Percentiles rank a stretch among this genome's conserved stretches.
Evolutionary conservation across 2,329 filamentous ascomycete genomes (phyloP).

Genomic region (Juglanconis juglandina): DNA sequence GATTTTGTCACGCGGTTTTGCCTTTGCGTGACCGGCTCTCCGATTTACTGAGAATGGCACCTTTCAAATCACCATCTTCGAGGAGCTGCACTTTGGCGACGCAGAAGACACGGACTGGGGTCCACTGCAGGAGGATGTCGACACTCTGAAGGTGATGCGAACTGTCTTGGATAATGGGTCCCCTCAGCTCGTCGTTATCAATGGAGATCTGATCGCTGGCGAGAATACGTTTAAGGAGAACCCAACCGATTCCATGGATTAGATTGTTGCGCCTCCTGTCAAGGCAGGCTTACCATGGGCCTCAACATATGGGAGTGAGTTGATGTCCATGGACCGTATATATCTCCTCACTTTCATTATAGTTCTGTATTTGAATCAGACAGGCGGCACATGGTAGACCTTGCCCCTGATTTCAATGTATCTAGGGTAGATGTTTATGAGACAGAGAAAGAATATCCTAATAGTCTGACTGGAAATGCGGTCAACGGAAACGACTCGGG

Average conservation of each 20-base stretch:
- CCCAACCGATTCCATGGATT: constrained; percentile 42
- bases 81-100: constrained; percentile 54
- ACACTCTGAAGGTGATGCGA: constrained; percentile 43
- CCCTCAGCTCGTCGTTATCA: constrained; percentile 48
- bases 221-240: constrained; percentile 44
- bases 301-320: constrained; percentile 40
- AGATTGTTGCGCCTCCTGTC: constrained; percentile 43
- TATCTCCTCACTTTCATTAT: too few species aligned
- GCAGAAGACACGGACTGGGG: constrained; percentile 31
- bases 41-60: constrained; percentile 2
- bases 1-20: neutral
- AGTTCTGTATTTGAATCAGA: too few species aligned
- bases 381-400: constrained; percentile 39
- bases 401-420: constrained; percentile 49
- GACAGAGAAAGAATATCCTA: constrained; percentile 13
- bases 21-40: constrained; percentile 2
- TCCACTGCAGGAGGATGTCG: constrained; percentile 43
- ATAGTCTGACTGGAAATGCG: constrained; percentile 8
- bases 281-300: constrained; percentile 44
- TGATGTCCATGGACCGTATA: fast-evolving
- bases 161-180: constrained; percentile 43
- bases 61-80: constrained; percentile 15
- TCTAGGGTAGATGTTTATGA: constrained; percentile 27
- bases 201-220: constrained; percentile 56
- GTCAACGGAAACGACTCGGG: constrained; percentile 1